phyloP scores from a whole-genome alignment of 148 eudicot species.

The Rhododendron kiyosumense region DNA sequence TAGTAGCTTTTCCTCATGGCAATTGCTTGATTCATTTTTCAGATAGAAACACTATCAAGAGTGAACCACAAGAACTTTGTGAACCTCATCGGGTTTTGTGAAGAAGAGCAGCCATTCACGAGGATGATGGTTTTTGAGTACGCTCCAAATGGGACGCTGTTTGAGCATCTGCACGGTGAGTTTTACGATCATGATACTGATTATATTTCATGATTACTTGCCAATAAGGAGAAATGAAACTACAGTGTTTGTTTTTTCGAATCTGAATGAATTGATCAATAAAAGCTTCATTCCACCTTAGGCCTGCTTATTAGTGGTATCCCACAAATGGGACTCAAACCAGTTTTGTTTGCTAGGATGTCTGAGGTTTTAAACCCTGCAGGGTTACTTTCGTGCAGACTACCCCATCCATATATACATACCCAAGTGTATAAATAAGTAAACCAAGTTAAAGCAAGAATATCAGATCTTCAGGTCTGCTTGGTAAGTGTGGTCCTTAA shows the following conservation, averaged over 20 bases:
- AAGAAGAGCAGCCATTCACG: conserved; percentile 81
- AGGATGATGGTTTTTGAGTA: conserved; percentile 99
- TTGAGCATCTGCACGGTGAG: conserved; percentile 95
- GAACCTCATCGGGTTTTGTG: conserved; percentile 84
- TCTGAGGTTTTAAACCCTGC: not conserved
- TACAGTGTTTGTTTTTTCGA: not conserved
- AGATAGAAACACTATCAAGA: conserved; percentile 77
- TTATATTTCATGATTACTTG: not conserved
- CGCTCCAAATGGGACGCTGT: conserved; percentile 94
- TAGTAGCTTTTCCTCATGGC: not conserved
- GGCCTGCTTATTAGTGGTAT: not conserved
- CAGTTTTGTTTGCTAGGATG: not conserved
- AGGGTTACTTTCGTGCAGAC: not conserved
- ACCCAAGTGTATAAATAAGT: not conserved
- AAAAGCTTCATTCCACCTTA: not conserved
- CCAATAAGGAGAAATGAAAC: conserved; percentile 1
- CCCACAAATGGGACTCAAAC: not conserved
- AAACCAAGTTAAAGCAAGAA: not conserved
- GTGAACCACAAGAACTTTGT: conserved; percentile 97
- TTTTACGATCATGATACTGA: not conserved
- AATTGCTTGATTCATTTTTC: conserved; percentile 17
- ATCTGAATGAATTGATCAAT: not conserved
- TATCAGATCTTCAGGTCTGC: not conserved
- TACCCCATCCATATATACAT: not conserved
- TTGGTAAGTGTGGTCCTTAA: not conserved